Conservation (phyloP, 305 asterid genomes). For the Stenogyne calaminthoides region DNA sequence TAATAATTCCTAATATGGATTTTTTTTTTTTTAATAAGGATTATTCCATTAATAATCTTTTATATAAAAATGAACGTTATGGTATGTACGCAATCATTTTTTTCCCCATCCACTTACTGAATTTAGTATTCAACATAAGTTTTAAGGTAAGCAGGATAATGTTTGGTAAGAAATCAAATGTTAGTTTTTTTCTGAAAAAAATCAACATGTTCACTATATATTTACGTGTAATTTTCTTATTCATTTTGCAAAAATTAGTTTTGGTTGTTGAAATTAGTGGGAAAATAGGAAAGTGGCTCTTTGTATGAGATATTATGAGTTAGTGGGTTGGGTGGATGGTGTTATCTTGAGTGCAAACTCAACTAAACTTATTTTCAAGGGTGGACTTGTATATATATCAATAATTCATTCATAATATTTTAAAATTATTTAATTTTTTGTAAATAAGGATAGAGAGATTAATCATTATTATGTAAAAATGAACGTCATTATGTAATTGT, state of each 20-base stretch:
- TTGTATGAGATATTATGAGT: background rate
- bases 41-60: no score
- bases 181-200: background rate
- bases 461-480: no score
- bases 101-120: background rate
- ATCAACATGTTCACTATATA: background rate
- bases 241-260: background rate
- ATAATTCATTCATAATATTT: no score
- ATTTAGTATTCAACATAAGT: background rate
- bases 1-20: no score
- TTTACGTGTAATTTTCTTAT: background rate
- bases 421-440: no score
- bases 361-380: background rate
- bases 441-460: no score
- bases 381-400: no score
- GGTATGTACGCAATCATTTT: background rate
- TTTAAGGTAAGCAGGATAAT: background rate
- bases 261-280: slow-evolving; percentile 39
- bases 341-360: background rate
- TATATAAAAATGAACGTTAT: no score
- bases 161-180: background rate
- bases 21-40: no score
- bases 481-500: background rate
- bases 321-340: slow-evolving; percentile 34
- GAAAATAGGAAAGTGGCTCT: slow-evolving; percentile 28